Evolutionary conservation across 2,329 filamentous ascomycete species (phyloP), one percentile per base, ranked within the genome.

Genomic region (Penicillium sp.): DNA sequence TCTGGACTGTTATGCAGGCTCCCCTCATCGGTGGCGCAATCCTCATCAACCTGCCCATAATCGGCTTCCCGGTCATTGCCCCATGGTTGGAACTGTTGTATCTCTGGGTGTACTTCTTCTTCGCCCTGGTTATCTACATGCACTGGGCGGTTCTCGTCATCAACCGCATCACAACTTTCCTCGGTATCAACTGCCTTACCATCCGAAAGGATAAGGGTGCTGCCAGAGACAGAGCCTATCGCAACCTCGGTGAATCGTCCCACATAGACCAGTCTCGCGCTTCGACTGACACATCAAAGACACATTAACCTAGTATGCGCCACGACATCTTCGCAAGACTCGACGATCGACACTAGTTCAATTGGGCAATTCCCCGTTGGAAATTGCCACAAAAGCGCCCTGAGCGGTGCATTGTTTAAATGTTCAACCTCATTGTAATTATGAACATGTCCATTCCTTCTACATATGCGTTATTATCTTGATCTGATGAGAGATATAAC

Each of bases 181-280:
- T 99, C 25, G 92, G 91, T 60, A 99, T 99, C 80, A 94, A 93
- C 70, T 96, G 93, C 69, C 78, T 99, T 64, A 97, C 92, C 0
- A 97, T 99, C 59, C 79, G 77, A 49, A 63, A 71, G 47, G 72
- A 76, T 55, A 68, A 65, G 41, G 65, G 66, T 16, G 60, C 57
- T 8, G 71, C 71, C 41, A 68, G 72, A 29, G 74, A 76, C 41
- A 62, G 68, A 43, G 71, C 66, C 10, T 76, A 73, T 58, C 72
- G 70, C 50, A 67, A 69, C 27, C 68, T 75, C 43, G 72, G 70
- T 49, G 70, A 74, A 48, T 63, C 47, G 21, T 27, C 58, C 31
- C 62, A 56, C 23, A 15, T 56, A 29, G 48, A 54, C n/a, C 55
- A 54, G 29, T 47, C 52, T 33, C 46, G 27, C 36, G 23, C 40